phyloP scores from a whole-genome alignment of 306 rosid genomes.

The Fragaria vesca region DNA sequence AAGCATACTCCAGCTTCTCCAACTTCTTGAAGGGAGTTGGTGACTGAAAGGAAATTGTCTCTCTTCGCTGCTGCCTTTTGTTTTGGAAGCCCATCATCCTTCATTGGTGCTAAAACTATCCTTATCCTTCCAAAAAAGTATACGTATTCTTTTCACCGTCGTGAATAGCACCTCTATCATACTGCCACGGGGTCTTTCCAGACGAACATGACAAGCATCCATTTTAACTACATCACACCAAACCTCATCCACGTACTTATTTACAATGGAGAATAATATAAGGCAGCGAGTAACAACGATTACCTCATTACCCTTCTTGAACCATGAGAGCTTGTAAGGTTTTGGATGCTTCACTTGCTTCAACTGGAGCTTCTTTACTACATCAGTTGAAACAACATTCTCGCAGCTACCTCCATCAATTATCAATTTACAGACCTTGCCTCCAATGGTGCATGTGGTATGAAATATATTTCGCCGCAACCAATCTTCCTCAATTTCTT shows the following conservation, averaged over 20 bases:
- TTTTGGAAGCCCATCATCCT: neutral
- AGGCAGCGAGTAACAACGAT: neutral
- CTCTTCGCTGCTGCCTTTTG: neutral
- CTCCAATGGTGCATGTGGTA: neutral
- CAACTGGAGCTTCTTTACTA: neutral
- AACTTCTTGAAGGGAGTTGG: neutral
- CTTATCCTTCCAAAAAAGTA: neutral
- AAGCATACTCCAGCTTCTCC: neutral
- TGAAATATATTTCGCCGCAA: neutral
- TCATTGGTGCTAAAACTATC: neutral
- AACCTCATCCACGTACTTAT: neutral
- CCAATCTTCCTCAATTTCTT: neutral
- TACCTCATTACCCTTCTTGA: neutral
- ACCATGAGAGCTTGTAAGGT: neutral
- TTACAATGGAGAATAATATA: neutral
- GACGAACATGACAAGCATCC: neutral
- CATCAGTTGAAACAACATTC: neutral
- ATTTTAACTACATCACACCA: neutral
- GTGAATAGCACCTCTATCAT: neutral
- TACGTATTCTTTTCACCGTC: neutral
- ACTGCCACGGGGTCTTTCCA: neutral
- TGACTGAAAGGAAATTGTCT: neutral
- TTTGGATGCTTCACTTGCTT: neutral
- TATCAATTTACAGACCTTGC: neutral
- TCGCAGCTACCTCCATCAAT: neutral